Conservation (phyloP, 495 filamentous ascomycete species). For the Penicillium argentinense region DNA sequence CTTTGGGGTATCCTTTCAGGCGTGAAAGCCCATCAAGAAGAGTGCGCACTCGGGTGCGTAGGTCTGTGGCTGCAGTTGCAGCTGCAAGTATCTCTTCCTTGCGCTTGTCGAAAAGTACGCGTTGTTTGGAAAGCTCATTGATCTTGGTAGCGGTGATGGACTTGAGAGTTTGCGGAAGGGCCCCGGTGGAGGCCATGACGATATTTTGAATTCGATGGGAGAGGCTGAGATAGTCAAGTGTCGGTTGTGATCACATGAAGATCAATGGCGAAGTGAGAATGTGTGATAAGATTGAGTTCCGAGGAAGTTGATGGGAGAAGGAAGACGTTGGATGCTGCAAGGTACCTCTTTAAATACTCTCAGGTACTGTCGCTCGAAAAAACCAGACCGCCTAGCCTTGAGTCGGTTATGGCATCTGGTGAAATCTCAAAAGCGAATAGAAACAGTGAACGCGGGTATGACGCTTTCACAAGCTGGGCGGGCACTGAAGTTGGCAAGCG, state of each 20-base stretch:
- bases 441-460: not conserved
- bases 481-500: not conserved
- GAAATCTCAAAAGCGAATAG: not conserved
- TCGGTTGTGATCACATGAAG: not conserved
- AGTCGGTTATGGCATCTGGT: too few relatives aligned
- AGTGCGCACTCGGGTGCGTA: conserved; percentile 29
- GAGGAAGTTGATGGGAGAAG: too few relatives aligned
- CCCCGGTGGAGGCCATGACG: conserved; percentile 31
- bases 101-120: conserved; percentile 48
- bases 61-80: conserved; percentile 24
- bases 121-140: conserved; percentile 59
- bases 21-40: conserved; percentile 42
- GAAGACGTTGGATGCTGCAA: not conserved
- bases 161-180: conserved; percentile 61
- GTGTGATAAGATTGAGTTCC: too few relatives aligned
- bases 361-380: too few relatives aligned
- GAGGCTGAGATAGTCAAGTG: not conserved
- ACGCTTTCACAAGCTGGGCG: not conserved
- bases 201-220: too few relatives aligned
- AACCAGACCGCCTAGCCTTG: too few relatives aligned
- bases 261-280: not conserved
- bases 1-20: conserved; percentile 36
- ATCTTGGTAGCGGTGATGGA: conserved; percentile 68
- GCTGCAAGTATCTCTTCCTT: conserved; percentile 33
- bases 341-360: not conserved